Conservation (phyloP, 1,284 basidiomycete genomes). For the Heterobasidion parviporum region DNA sequence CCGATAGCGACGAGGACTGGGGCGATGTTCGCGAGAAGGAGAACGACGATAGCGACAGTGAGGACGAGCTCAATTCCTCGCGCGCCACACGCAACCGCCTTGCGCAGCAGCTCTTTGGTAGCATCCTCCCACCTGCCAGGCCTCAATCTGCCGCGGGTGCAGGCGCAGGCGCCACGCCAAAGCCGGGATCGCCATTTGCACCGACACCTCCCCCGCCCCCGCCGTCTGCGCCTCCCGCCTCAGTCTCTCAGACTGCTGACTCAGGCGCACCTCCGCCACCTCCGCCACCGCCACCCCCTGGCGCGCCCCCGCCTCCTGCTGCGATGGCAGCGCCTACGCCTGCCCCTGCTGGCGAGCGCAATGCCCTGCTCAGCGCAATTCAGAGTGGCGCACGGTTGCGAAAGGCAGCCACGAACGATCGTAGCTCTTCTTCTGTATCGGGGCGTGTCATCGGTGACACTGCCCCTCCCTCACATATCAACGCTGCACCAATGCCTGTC, state of each 20-base stretch:
- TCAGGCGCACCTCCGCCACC: slow-evolving; percentile 21
- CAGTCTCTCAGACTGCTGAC: slow-evolving; percentile 5
- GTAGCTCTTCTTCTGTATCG: slow-evolving; percentile 59
- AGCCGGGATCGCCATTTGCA: slow-evolving; percentile 23
- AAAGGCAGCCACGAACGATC: slow-evolving; percentile 81
- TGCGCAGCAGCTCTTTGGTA: slow-evolving; percentile 74
- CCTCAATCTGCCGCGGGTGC: slow-evolving; percentile 33
- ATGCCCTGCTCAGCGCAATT: slow-evolving; percentile 77
- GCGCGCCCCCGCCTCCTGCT: slow-evolving; percentile 28
- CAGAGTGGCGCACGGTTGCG: slow-evolving; percentile 71
- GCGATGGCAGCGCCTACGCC: slow-evolving; percentile 26
- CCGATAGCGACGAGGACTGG: slow-evolving; percentile 72
- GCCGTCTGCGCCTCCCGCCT: slow-evolving; percentile 22
- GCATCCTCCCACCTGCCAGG: slow-evolving; percentile 42
- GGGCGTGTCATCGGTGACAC: slow-evolving; percentile 76
- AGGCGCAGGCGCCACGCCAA: slow-evolving; percentile 14
- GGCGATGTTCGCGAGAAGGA: slow-evolving; percentile 69
- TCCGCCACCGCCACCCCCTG: slow-evolving; percentile 25
- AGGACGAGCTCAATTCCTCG: slow-evolving; percentile 67
- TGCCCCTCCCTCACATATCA: slow-evolving; percentile 70
- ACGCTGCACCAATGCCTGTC: slow-evolving; percentile 29
- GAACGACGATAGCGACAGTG: slow-evolving; percentile 57
- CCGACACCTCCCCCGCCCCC: slow-evolving; percentile 23
- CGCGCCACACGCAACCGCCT: slow-evolving; percentile 64
- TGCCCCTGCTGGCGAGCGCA: slow-evolving; percentile 41